These are phyloP conservation scores for Penicillium chermesinum DNA, from an alignment of 495 filamentous ascomycete species.

Conservation along the genomic window DNA sequence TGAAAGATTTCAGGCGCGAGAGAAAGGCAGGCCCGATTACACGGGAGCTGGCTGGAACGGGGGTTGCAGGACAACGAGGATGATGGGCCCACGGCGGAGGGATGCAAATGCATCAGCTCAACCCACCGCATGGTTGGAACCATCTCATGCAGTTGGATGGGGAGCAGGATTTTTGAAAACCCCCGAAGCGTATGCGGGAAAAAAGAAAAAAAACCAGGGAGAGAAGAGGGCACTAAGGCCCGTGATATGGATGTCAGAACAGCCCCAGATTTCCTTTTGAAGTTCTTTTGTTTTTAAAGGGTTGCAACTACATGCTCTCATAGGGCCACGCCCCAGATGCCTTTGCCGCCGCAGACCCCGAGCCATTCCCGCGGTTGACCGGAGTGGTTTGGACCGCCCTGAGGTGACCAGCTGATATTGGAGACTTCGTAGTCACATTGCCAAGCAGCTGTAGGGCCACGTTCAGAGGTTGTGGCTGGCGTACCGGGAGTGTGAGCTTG, in stretches of 20 bases:
- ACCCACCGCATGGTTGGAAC: constrained; percentile 8
- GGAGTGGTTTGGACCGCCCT: constrained; percentile 54
- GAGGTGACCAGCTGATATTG: constrained; percentile 92
- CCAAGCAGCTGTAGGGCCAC: constrained; percentile 80
- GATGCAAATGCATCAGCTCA: constrained; percentile 8
- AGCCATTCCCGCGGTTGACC: constrained; percentile 87
- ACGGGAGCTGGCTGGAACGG: neutral
- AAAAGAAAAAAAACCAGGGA: neutral
- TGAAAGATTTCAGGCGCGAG: neutral
- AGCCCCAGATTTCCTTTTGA: neutral
- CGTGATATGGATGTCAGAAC: neutral
- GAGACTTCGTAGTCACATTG: constrained; percentile 94
- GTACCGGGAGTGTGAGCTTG: constrained; percentile 28
- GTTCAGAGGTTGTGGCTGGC: constrained; percentile 34
- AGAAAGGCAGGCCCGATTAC: neutral
- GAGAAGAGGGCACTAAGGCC: neutral
- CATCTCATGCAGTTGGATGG: constrained; percentile 20
- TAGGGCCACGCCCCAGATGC: constrained; percentile 81
- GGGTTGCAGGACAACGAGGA: neutral
- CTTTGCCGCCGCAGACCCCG: constrained; percentile 85
- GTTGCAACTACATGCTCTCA: constrained; percentile 28
- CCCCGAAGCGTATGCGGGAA: constrained; percentile 1
- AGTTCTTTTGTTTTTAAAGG: neutral
- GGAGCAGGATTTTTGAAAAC: neutral
- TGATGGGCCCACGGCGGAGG: constrained; percentile 1